Percentiles rank a stretch among this genome's conserved stretches.
Conservation (phyloP, 257 asterid species). For the Coffea eugenioides region DNA sequence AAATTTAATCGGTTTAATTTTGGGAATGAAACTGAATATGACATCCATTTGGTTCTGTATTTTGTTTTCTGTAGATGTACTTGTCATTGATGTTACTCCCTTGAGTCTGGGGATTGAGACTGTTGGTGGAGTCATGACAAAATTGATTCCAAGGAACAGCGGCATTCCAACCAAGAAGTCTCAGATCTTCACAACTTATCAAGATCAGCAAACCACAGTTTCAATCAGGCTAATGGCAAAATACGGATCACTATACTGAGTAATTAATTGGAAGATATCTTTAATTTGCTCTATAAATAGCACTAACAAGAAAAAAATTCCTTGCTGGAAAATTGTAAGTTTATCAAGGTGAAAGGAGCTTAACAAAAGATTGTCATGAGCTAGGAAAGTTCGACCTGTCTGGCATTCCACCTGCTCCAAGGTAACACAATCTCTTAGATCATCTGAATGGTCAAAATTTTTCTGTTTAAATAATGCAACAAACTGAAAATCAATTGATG, state of each 20-base stretch:
- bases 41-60: background rate
- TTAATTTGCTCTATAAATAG: no score
- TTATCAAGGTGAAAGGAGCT: constrained; percentile 84
- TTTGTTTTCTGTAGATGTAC: constrained; percentile 43
- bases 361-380: constrained; percentile 67
- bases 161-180: constrained; percentile 77
- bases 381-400: constrained; percentile 72
- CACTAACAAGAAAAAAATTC: no score
- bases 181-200: constrained; percentile 82
- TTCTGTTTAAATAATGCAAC: no score
- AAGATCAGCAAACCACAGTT: constrained; percentile 82
- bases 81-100: constrained; percentile 85
- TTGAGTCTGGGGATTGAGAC: constrained; percentile 85
- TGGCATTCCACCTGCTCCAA: constrained; percentile 77
- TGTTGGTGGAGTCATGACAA: constrained; percentile 95
- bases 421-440: constrained; percentile 26
- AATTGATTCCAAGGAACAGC: constrained; percentile 81
- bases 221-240: constrained; percentile 47
- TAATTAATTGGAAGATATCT: no score
- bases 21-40: background rate
- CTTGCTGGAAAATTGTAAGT: constrained; percentile 34
- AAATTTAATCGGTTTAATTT: background rate
- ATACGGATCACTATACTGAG: background rate
- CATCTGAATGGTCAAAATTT: no score
- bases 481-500: no score